Evolutionary conservation across 2,329 filamentous ascomycete genomes (phyloP), one percentile per base, ranked within the genome.

Genomic region (Calonectria fujianensis): DNA sequence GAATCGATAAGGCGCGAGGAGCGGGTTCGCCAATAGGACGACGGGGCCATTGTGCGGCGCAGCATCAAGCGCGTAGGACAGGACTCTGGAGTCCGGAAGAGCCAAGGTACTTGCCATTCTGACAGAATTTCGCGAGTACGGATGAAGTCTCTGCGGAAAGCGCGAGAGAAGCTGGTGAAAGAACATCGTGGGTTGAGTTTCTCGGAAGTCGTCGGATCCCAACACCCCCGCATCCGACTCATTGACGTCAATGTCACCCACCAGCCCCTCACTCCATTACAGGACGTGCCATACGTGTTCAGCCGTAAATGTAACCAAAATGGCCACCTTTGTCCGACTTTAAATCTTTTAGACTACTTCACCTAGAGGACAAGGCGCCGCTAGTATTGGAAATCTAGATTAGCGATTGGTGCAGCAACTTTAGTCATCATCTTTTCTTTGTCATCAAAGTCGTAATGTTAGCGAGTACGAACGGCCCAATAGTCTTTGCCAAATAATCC

Each of bases 11-110:
- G 85, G 82, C 13, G 85, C 80, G 69, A 82, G 80, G 20, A 88
- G 82, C 0, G 86, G 83, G 72, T 87, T 87, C 50, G 86, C 82
- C 6, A 88, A 79, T 2, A 88, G 72, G 20, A 88, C 78, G 31
- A 85, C 69, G 20, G 84, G 83, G 14, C 78, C 79, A 16, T 79
- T 72, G 54, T 59, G 54, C 20, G 54, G 54, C 16, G 76, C 64
- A 0, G 75, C 67, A 52, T 84, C 82, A 18, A 85, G 66, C 4
- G 76, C 52, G 48, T 86, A 86, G 24, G 82, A 77, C 39, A 85
- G 65, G 3, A 75, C 69, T 29, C 83, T 76, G 10, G 79, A 80
- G 65, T 82, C 82, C 0, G 79, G 77, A 2, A 84, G 82, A 8
- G 76, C 80, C 37, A 79, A 45, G 1, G 74, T 74, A 20, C 70